Conservation (phyloP, 2,329 filamentous ascomycete genomes). For the Hypoxylon sp. region DNA sequence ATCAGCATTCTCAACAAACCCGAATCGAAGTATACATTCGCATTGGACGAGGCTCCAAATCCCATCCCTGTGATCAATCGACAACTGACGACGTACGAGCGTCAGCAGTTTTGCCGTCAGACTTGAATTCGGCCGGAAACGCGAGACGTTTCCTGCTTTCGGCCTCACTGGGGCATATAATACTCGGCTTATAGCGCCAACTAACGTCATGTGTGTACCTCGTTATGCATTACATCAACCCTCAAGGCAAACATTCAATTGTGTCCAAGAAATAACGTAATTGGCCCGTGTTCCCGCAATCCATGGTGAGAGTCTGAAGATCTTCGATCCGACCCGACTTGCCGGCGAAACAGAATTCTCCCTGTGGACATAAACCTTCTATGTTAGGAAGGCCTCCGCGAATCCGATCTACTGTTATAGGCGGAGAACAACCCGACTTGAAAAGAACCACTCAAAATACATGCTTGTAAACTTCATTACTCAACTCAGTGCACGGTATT, state of each 20-base stretch:
- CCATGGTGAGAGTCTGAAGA: constrained; percentile 21
- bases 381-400: constrained; percentile 28
- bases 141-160: constrained; percentile 18
- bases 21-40: constrained; percentile 1
- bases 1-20: constrained; percentile 15
- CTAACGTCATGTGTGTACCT: constrained; percentile 28
- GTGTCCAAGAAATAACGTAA: constrained; percentile 11
- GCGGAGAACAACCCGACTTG: constrained; percentile 21
- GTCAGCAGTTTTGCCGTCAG: constrained; percentile 11
- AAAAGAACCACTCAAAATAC: constrained; percentile 1
- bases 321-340: constrained; percentile 36
- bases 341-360: constrained; percentile 19
- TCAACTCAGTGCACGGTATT: background rate
- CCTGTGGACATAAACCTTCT: constrained; percentile 12
- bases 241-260: constrained; percentile 8
- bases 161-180: constrained; percentile 22
- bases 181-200: constrained; percentile 30
- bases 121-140: background rate
- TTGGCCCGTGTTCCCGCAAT: constrained; percentile 28
- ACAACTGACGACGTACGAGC: constrained; percentile 27
- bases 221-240: background rate
- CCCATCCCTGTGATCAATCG: background rate
- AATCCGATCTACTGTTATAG: constrained; percentile 30
- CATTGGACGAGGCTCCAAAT: constrained; percentile 1
- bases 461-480: background rate